Evolutionary conservation across 2,329 filamentous ascomycete species (phyloP).

Genomic region (Venturia carpophila): DNA sequence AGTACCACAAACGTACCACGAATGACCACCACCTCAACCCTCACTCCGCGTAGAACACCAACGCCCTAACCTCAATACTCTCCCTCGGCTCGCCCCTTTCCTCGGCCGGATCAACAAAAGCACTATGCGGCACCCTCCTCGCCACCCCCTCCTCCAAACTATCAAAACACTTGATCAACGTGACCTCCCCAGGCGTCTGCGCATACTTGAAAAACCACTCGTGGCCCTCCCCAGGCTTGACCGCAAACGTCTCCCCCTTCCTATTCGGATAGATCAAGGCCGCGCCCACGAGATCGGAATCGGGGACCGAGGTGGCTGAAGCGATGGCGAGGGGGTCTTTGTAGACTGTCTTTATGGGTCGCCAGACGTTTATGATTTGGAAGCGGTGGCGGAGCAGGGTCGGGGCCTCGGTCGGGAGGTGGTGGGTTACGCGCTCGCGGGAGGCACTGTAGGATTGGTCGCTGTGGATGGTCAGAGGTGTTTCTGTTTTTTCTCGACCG

Average conservation of each 20-base stretch:
- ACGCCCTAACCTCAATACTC: slow-evolving; percentile 17
- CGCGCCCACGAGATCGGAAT: slow-evolving; percentile 44
- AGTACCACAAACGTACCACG: no score
- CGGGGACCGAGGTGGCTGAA: slow-evolving; percentile 43
- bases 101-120: slow-evolving; percentile 46
- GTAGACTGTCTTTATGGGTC: slow-evolving; percentile 43
- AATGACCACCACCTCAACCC: background rate
- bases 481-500: no score
- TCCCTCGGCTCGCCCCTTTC: slow-evolving; percentile 23
- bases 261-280: slow-evolving; percentile 46
- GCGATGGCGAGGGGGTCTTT: slow-evolving; percentile 50
- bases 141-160: slow-evolving; percentile 46
- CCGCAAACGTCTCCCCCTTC: slow-evolving; percentile 43
- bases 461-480: background rate
- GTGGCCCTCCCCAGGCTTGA: slow-evolving; percentile 29
- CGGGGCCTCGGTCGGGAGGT: slow-evolving; percentile 11
- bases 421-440: background rate
- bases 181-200: slow-evolving; percentile 38
- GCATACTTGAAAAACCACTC: slow-evolving; percentile 20
- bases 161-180: slow-evolving; percentile 57
- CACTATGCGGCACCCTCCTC: slow-evolving; percentile 47
- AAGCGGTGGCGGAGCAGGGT: slow-evolving; percentile 15
- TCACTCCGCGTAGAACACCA: slow-evolving; percentile 16
- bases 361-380: slow-evolving; percentile 31
- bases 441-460: slow-evolving; percentile 11